Percentiles rank a stretch among this genome's conserved stretches.
phyloP scores from a whole-genome alignment of 768 basidiomycete species.

The Myochromella boudieri region DNA sequence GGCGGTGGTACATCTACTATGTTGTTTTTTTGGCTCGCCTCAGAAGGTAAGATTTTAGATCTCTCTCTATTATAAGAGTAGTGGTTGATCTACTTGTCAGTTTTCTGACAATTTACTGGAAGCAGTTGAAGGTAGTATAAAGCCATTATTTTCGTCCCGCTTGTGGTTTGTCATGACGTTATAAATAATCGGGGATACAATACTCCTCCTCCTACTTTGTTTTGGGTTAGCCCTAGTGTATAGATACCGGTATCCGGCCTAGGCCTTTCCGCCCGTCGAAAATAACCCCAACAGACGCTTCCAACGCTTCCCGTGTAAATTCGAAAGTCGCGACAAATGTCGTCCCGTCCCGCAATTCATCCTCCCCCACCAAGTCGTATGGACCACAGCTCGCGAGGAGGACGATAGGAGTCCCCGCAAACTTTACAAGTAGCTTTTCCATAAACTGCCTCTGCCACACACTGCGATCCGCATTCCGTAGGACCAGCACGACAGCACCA shows the following conservation, averaged over 20 bases:
- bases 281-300: conserved; percentile 42
- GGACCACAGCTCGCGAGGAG: conserved; percentile 65
- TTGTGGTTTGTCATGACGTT: not conserved
- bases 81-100: not conserved
- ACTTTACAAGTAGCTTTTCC: conserved; percentile 22
- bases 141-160: too few relatives aligned
- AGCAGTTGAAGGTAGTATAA: too few relatives aligned
- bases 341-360: conserved; percentile 21
- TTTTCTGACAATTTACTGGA: not conserved
- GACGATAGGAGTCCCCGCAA: conserved; percentile 33
- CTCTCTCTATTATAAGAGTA: conserved; percentile 5
- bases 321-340: conserved; percentile 58
- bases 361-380: conserved; percentile 50
- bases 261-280: conserved; percentile 30
- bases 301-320: conserved; percentile 52
- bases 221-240: too few relatives aligned
- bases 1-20: not conserved
- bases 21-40: conserved; percentile 19
- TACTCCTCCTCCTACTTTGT: conserved; percentile 34
- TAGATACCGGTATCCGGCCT: conserved; percentile 16
- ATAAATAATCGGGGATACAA: conserved; percentile 13
- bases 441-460: conserved; percentile 53
- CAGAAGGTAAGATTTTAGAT: conserved; percentile 3
- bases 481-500: conserved; percentile 47
- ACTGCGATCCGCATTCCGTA: conserved; percentile 54